These are phyloP conservation scores for Lignosus rhinocerotis DNA, from an alignment of 1,284 basidiomycete species.

Conservation along the genomic window DNA sequence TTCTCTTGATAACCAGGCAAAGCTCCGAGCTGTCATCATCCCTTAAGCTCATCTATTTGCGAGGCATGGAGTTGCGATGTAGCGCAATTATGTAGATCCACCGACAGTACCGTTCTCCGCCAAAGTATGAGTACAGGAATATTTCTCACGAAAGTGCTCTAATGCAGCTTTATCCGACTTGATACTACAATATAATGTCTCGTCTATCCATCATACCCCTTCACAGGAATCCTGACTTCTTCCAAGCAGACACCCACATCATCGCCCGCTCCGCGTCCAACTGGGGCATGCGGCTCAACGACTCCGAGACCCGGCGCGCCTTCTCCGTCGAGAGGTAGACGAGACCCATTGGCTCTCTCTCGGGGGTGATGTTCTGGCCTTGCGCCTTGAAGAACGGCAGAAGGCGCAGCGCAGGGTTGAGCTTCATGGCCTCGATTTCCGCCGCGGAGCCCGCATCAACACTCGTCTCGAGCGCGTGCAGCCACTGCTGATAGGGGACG, in stretches of 20 bases:
- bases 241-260: neutral
- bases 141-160: too few relatives aligned
- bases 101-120: too few relatives aligned
- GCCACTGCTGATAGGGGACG: conserved; percentile 27
- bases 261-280: neutral
- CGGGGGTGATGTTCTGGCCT: neutral
- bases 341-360: conserved; percentile 20
- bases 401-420: conserved; percentile 34
- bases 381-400: conserved; percentile 31
- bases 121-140: too few relatives aligned
- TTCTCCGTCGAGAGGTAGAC: conserved; percentile 17
- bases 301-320: conserved; percentile 10
- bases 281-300: conserved; percentile 10
- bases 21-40: too few relatives aligned
- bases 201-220: too few relatives aligned
- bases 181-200: too few relatives aligned
- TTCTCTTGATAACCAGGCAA: too few relatives aligned
- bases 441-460: conserved; percentile 15
- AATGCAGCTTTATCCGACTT: too few relatives aligned
- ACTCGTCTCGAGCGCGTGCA: conserved; percentile 18
- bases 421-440: conserved; percentile 33
- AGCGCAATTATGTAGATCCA: too few relatives aligned
- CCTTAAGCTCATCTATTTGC: too few relatives aligned
- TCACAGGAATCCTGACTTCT: neutral
- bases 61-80: too few relatives aligned